These are phyloP conservation scores for Dendrocalamus sinicus DNA, from an alignment of 176 grass and related monocot genomes.

Conservation along the genomic window DNA sequence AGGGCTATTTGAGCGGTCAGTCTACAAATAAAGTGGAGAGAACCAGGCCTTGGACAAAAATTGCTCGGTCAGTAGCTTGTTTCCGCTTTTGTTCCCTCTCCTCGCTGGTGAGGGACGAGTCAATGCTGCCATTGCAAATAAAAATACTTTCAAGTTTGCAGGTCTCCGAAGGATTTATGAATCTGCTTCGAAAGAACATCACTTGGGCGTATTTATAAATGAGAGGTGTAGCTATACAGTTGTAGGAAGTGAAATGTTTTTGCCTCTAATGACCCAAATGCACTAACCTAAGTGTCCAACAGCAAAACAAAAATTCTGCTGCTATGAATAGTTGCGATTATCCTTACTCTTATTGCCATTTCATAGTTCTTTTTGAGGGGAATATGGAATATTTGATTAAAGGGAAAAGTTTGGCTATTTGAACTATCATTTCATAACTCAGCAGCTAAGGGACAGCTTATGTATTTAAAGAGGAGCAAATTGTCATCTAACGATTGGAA, in stretches of 20 bases:
- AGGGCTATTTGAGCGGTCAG: slow-evolving; percentile 36
- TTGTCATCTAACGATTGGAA: background rate
- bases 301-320: background rate
- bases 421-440: background rate
- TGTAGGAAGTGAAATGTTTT: background rate
- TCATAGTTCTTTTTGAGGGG: background rate
- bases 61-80: slow-evolving; percentile 76
- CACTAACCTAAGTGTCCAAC: background rate
- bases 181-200: background rate
- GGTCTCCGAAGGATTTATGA: background rate
- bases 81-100: slow-evolving; percentile 93
- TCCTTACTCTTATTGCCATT: background rate
- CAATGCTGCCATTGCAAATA: slow-evolving; percentile 61
- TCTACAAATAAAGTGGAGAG: slow-evolving; percentile 84
- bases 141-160: background rate
- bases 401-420: slow-evolving; percentile 1
- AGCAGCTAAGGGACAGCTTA: background rate
- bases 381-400: slow-evolving; percentile 6
- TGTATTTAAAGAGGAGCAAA: background rate
- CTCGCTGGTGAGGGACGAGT: slow-evolving; percentile 75
- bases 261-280: slow-evolving; percentile 12
- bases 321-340: background rate
- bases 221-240: slow-evolving; percentile 7
- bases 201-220: background rate
- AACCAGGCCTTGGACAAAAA: slow-evolving; percentile 78